Evolutionary conservation across 140 eudicot species (phyloP), one percentile per base, ranked within the genome.

Genomic region (Flaveria floridana): DNA sequence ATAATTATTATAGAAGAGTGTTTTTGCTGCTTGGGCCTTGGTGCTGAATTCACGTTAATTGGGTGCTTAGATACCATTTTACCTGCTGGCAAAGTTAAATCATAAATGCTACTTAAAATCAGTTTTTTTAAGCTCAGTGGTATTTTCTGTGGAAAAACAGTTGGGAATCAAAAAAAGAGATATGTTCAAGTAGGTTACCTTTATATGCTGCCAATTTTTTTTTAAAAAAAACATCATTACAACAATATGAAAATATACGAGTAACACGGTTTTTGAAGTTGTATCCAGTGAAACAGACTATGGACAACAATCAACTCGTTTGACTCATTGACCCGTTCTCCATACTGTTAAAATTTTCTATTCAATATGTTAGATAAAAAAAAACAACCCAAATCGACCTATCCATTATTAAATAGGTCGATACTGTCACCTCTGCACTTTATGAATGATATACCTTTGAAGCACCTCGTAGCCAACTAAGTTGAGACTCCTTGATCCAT

Each of bases 401-500:
- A 25, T 1, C 58, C 19, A 20, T 0, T 34, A 12, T 2, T 53
- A 73, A 61, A 25, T 12, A 21, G 50, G 50, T 63, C 5, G 9
- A 62, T 62, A 28, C 2, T 62, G 61, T 48, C 64, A 48, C 69
- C 21, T 16, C 26, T 18, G 48, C 18, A 18, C 64, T 50, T 41
- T 52, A 58, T 70, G 81, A 87, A 90, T 44, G 78, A 68, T 20
- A 65, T 70, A 62, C 80, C 81, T 85, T 74, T 56, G 96, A 88
- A 79, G 88, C 74, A 76, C 79, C 74, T 50, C 83, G 95, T 23
- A 94, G 84, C 99, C 99, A 94, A 67, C 55, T 26, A 61, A 94
- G 95, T 75, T 94, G 99, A 74, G 99, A 94, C 82, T 90, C 95
- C 70, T 76, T 94, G 53, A 94, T 94, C 99, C 99, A 94, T 30